Percentiles rank a stretch among this genome's conserved stretches.
Conservation (phyloP, 805 yeast genomes). For the Priceomyces melissophilus region DNA sequence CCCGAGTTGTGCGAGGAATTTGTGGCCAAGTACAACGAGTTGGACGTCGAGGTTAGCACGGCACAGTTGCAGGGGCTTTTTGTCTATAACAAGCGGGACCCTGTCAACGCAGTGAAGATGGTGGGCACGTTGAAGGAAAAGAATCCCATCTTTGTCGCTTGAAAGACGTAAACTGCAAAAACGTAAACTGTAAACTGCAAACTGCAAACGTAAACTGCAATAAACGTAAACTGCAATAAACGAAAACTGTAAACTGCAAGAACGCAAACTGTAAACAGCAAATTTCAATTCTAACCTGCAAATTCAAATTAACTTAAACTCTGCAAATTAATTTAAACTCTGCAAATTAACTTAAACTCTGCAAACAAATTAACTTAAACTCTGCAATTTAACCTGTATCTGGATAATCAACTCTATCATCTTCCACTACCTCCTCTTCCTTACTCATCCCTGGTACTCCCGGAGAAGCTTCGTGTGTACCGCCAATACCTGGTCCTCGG, state of each 20-base stretch:
- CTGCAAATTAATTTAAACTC: no score
- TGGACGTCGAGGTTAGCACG: conserved; percentile 64
- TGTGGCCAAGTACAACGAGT: conserved; percentile 40
- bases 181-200: no score
- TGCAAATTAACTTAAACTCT: no score
- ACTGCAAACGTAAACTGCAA: no score
- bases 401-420: no score
- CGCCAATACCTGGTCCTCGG: conserved; percentile 37
- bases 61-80: conserved; percentile 95
- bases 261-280: no score
- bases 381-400: no score
- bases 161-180: neutral
- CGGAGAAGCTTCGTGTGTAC: conserved; percentile 31
- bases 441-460: conserved; percentile 38
- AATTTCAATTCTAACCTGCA: no score
- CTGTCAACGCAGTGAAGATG: conserved; percentile 70
- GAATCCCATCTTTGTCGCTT: conserved; percentile 13
- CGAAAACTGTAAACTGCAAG: neutral
- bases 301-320: no score
- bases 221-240: neutral
- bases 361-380: no score
- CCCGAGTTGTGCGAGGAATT: conserved; percentile 50
- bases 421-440: no score
- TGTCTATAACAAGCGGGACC: conserved; percentile 84
- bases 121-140: conserved; percentile 43